phyloP scores from a whole-genome alignment of 2,329 filamentous ascomycete genomes.

The Talaromyces marneffei region DNA sequence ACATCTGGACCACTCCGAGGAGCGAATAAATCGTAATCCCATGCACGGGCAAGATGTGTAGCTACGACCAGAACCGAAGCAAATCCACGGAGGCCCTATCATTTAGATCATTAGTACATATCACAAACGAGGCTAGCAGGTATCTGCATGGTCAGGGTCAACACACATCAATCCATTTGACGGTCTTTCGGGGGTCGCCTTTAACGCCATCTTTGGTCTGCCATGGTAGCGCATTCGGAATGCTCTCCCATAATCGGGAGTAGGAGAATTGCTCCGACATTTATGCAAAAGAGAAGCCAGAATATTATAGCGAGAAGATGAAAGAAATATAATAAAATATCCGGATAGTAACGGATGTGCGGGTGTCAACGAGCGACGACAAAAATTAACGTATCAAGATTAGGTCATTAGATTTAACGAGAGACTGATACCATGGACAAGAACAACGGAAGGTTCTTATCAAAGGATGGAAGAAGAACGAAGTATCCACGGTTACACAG shows the following conservation, averaged over 20 bases:
- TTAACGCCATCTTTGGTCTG: slow-evolving; percentile 21
- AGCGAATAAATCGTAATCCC: slow-evolving; percentile 49
- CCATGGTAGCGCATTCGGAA: slow-evolving; percentile 20
- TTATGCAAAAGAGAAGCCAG: not conserved
- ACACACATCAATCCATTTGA: slow-evolving; percentile 58
- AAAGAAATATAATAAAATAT: not conserved
- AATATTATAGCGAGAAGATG: not conserved
- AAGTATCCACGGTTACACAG: not conserved
- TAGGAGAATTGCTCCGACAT: slow-evolving; percentile 12
- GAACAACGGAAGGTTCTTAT: not conserved
- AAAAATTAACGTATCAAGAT: slow-evolving; percentile 7
- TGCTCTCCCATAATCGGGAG: slow-evolving; percentile 16
- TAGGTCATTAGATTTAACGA: slow-evolving; percentile 4
- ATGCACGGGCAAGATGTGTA: slow-evolving; percentile 49
- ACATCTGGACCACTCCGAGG: slow-evolving; percentile 41
- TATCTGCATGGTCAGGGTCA: not conserved
- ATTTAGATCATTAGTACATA: not conserved
- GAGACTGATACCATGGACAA: slow-evolving; percentile 3
- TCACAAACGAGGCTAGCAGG: too few relatives aligned
- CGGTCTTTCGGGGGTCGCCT: slow-evolving; percentile 34
- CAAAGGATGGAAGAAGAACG: not conserved
- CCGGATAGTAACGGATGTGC: not conserved
- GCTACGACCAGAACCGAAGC: slow-evolving; percentile 50
- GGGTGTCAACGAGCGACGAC: not conserved
- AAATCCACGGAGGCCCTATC: slow-evolving; percentile 48